phyloP scores from a whole-genome alignment of 805 yeast genomes.

The Scheffersomyces lignosus region DNA sequence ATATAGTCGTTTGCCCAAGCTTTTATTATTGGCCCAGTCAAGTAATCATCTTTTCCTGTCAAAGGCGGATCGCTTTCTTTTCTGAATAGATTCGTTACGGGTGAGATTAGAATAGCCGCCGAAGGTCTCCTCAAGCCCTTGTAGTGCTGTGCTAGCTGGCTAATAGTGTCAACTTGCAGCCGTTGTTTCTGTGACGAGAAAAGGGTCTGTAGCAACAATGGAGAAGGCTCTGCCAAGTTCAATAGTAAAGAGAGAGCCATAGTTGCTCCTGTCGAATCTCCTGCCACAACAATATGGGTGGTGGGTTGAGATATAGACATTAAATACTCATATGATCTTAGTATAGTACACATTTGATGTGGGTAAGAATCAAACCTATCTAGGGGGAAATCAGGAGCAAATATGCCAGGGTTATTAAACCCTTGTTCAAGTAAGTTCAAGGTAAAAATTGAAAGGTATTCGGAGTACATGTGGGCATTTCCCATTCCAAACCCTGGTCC shows the following conservation, averaged over 20 bases:
- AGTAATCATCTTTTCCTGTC: constrained; percentile 8
- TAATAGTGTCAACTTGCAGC: neutral
- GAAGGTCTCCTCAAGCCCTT: neutral
- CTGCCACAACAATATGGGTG: constrained; percentile 31
- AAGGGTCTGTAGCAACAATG: constrained; percentile 1
- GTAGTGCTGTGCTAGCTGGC: neutral
- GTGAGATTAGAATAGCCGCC: neutral
- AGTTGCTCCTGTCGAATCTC: constrained; percentile 54
- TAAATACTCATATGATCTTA: constrained; percentile 32
- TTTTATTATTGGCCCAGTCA: neutral
- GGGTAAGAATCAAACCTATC: constrained; percentile 14
- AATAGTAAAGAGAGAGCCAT: constrained; percentile 36
- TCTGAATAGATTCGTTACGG: constrained; percentile 3
- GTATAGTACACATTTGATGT: constrained; percentile 23
- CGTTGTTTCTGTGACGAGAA: neutral
- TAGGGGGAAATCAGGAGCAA: constrained; percentile 20
- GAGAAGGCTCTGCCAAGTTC: constrained; percentile 33
- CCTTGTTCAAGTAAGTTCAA: constrained; percentile 48
- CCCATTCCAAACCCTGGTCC: constrained; percentile 23
- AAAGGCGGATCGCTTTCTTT: neutral
- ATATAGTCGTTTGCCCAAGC: constrained; percentile 2
- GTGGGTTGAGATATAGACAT: constrained; percentile 1
- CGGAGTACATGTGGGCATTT: constrained; percentile 45
- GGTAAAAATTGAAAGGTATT: constrained; percentile 42
- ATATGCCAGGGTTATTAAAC: constrained; percentile 46